Evolutionary conservation across 2,329 filamentous ascomycete species (phyloP), one percentile per base, ranked within the genome.

Genomic region (Arachnomyces sp.): DNA sequence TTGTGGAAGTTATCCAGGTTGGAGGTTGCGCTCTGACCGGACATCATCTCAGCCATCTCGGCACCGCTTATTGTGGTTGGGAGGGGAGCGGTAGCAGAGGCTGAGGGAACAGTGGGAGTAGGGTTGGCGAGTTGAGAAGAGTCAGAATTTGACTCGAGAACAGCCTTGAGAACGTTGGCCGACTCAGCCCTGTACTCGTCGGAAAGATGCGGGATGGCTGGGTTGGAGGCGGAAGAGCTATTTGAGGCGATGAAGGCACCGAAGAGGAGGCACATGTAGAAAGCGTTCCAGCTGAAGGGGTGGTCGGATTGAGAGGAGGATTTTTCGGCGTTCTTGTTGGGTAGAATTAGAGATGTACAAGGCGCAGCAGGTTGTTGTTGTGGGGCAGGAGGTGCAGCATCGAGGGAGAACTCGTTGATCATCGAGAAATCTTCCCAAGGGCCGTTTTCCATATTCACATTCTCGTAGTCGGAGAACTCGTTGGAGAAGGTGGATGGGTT

Each of bases 181-280:
- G 66, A 68, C 50, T 70, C 67, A 12, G 63, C 62, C 32, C 65
- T 66, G 45, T 70, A 69, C 43, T 69, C 66, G 39, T 69, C 65
- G 9, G 67, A 67, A 12, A 70, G 52, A 32, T 62, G 56, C 7
- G 66, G 66, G 28, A 68, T 81, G 51, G 79, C 78, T 30, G 81
- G 78, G 31, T 63, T 51, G 3, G 65, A 52, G n/a, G 75, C 69
- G 14, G 81, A 73, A 33, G 80, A 77, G 51, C 80, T 80, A 66
- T 89, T 93, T 25, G 90, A 95, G 46, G 92, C 84, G 53, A 96
- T 88, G 59, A 95, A 95, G 39, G 92, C 92, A 59, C 92, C 92
- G 49, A 95, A 89, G 40, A 98, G 83, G 58, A 98, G 84, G 52
- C 95, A 84, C 87, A 95, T 94, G 83, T 62, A 96, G 74, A 54